These are phyloP conservation scores for Vitis hybrid DNA, from an alignment of 177 flowering plant genomes.

Conservation along the genomic window DNA sequence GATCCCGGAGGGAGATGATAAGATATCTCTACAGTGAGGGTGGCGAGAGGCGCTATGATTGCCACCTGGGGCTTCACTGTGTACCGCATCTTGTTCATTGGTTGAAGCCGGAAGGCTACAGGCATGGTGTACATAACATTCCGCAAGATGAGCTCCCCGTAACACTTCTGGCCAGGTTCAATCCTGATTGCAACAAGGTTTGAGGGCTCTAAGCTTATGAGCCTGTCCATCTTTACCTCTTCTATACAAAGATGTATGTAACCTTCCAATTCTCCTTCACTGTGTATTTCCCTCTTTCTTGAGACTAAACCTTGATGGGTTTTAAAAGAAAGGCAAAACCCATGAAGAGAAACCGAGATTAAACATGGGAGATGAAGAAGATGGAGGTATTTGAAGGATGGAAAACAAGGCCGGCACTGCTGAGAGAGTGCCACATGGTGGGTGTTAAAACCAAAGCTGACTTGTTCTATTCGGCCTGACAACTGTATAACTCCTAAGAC, in stretches of 20 bases:
- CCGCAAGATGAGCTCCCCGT: slow-evolving; percentile 58
- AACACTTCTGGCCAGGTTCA: slow-evolving; percentile 57
- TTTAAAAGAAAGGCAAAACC: slow-evolving; percentile 11
- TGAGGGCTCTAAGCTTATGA: slow-evolving; percentile 71
- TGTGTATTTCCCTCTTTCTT: neutral
- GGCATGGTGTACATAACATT: slow-evolving; percentile 92
- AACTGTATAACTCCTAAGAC: slow-evolving; percentile 7
- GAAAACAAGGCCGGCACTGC: slow-evolving; percentile 49
- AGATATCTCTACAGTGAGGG: slow-evolving; percentile 51
- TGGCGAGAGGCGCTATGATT: slow-evolving; percentile 60
- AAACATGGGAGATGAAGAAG: slow-evolving; percentile 7
- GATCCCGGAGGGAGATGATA: slow-evolving; percentile 40
- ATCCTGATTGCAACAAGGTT: slow-evolving; percentile 52
- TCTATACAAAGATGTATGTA: no score
- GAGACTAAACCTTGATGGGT: slow-evolving; percentile 8
- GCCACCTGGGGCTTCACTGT: slow-evolving; percentile 56
- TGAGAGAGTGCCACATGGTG: slow-evolving; percentile 50
- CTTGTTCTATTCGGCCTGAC: slow-evolving; percentile 64
- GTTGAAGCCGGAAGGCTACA: slow-evolving; percentile 67
- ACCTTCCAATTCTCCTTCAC: neutral
- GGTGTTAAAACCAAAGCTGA: slow-evolving; percentile 54
- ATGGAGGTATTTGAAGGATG: neutral
- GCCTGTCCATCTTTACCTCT: slow-evolving; percentile 50
- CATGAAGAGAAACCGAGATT: slow-evolving; percentile 7
- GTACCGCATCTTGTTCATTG: slow-evolving; percentile 51